Base-by-base conservation (phyloP, 805 yeast genomes). In the Groenewaldozyma tartarivorans region DNA sequence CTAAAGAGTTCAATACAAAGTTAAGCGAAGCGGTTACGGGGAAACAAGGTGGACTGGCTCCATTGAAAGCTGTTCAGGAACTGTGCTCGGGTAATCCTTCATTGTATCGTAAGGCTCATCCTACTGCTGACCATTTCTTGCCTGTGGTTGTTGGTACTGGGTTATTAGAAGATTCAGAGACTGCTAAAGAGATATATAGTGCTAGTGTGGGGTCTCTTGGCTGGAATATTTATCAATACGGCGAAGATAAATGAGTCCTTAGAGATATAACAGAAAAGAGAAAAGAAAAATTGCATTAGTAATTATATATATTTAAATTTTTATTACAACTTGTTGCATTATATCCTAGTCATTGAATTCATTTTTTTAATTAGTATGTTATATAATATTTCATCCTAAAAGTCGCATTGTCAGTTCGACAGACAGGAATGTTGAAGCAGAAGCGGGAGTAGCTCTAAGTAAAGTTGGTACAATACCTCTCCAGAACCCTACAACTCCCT, bases 391-490 rank as follows among this genome's bases (percentile, higher is more conserved):
- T 37, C 43, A 61, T 4, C 57, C 62, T 27, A 62, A 40, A 15
- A 61, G 47, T 38, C 90, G 60, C 45, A 81, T 57, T 0, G 85
- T 79, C 42, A 75, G 62, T 53, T 81, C 90, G 2, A 81, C 88
- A 11, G 81, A 74, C 2, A 87, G 83, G 66, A 81, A 81, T 0
- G 90, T 81, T 13, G 83, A 83, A 1, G 88, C 85, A 44, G 79
- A 79, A 0, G 85, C 83, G 49, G 80, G 85, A 13, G 71, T 57
- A 42, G 80, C 85, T 39, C 85, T 58, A 9, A 73, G 40, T 5
- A 75, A 50, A 0, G 85, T 79, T 38, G 80, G 73, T 9, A 63
- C 56, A 13, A 68, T 56, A 1, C 85, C 85, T 42, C 80, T 61
- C 58, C 71, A 75, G 21, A 79, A 54, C 0, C 84, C 85, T 15